These are phyloP conservation scores for Aspergillus conjunctus DNA, from an alignment of 495 filamentous ascomycete species.

Conservation along the genomic window DNA sequence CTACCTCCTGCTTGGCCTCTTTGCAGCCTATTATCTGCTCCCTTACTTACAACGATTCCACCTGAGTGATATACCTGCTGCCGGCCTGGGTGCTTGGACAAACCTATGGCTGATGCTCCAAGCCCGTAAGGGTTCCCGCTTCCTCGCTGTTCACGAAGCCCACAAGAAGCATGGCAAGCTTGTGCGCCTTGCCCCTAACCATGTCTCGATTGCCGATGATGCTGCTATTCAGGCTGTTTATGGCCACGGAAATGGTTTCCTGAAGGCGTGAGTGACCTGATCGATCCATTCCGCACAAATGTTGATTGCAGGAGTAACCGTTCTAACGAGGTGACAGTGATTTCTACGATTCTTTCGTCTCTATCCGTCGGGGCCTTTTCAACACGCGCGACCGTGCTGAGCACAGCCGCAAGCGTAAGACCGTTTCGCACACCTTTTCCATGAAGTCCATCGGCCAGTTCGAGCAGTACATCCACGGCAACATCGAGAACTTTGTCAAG, in stretches of 20 bases:
- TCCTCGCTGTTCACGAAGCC: constrained; percentile 64
- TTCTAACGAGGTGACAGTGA: constrained; percentile 44
- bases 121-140: constrained; percentile 67
- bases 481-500: constrained; percentile 71
- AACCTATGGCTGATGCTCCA: constrained; percentile 79
- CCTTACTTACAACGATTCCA: constrained; percentile 69
- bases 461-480: constrained; percentile 84
- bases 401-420: constrained; percentile 89
- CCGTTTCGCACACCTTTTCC: constrained; percentile 83
- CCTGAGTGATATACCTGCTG: constrained; percentile 67
- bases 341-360: constrained; percentile 92
- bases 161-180: constrained; percentile 71
- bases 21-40: constrained; percentile 64
- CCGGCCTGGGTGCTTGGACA: constrained; percentile 67
- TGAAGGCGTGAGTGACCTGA: constrained; percentile 62
- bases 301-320: neutral
- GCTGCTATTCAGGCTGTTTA: constrained; percentile 60
- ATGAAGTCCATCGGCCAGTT: constrained; percentile 81
- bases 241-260: constrained; percentile 70
- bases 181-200: constrained; percentile 61
- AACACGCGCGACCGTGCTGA: constrained; percentile 83
- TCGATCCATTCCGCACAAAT: neutral
- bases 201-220: constrained; percentile 62
- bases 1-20: constrained; percentile 55
- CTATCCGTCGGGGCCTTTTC: constrained; percentile 84